Conservation (phyloP, 2,329 filamentous ascomycete genomes). For the Aspergillus sp. region DNA sequence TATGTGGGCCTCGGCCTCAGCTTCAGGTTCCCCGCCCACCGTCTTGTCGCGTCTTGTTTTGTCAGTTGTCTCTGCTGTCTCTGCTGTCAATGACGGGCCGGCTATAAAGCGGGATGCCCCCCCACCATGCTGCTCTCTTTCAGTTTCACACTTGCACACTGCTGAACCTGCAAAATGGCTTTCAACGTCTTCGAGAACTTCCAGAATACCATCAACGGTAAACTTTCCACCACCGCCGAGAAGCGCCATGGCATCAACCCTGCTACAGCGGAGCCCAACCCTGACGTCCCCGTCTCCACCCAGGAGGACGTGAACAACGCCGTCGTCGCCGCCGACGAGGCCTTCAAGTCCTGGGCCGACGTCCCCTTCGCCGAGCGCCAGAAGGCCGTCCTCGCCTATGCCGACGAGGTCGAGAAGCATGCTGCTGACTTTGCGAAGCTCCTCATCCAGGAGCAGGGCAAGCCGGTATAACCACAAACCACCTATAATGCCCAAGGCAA, state of each 20-base stretch:
- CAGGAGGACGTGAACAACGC: slow-evolving; percentile 52
- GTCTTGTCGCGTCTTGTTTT: no score
- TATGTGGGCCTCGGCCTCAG: no score
- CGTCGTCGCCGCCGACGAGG: slow-evolving; percentile 50
- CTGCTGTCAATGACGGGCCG: no score
- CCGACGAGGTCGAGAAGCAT: slow-evolving; percentile 35
- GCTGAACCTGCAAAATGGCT: background rate
- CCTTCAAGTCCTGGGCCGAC: slow-evolving; percentile 50
- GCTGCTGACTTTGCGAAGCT: slow-evolving; percentile 37
- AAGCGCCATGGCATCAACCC: slow-evolving; percentile 55
- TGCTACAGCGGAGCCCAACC: slow-evolving; percentile 49
- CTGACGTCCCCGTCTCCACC: slow-evolving; percentile 53
- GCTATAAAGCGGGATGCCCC: no score
- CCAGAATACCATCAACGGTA: slow-evolving; percentile 54
- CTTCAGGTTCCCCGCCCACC: no score
- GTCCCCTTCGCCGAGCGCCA: slow-evolving; percentile 34
- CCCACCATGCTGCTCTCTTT: no score
- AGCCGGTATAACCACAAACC: slow-evolving; percentile 22
- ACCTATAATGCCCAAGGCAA: no score
- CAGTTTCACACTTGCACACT: no score
- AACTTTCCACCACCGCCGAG: slow-evolving; percentile 45
- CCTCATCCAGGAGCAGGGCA: slow-evolving; percentile 45
- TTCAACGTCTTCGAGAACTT: slow-evolving; percentile 37
- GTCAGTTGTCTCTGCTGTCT: no score
- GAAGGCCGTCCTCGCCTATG: slow-evolving; percentile 31